A percentile compares a stretch with the other conserved stretches of the same genome.
These are phyloP conservation scores for Podaxis sp. DNA, from an alignment of 768 basidiomycete species.

Conservation along the genomic window DNA sequence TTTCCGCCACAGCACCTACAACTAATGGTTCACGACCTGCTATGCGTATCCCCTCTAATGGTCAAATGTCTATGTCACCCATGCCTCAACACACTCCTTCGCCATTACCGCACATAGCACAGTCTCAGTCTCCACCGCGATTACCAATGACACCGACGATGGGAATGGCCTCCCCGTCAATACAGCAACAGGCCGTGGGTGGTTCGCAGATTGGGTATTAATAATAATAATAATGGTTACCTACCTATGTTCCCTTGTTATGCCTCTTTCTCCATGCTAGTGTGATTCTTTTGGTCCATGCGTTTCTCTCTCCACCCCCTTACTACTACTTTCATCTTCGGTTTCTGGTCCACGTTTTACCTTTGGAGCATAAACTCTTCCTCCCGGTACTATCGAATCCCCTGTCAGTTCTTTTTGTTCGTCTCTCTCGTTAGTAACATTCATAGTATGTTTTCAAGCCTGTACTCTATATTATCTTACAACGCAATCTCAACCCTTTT, in stretches of 20 bases:
- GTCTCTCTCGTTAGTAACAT: background rate
- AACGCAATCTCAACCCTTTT: conserved; percentile 18
- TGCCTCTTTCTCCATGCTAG: background rate
- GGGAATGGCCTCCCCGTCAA: conserved; percentile 52
- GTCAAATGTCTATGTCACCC: conserved; percentile 51
- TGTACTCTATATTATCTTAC: conserved; percentile 17
- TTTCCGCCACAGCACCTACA: conserved; percentile 51
- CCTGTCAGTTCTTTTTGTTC: conserved; percentile 10
- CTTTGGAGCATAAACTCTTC: conserved; percentile 4
- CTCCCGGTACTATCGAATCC: background rate
- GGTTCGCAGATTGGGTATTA: conserved; percentile 55
- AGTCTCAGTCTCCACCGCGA: conserved; percentile 51
- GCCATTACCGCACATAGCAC: conserved; percentile 43
- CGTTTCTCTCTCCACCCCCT: background rate
- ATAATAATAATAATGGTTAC: conserved; percentile 6
- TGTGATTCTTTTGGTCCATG: background rate
- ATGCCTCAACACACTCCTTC: conserved; percentile 50
- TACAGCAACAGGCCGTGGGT: conserved; percentile 53
- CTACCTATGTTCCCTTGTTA: background rate
- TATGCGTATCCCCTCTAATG: conserved; percentile 37
- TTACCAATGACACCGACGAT: conserved; percentile 50
- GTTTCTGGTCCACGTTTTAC: background rate
- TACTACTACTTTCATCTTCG: conserved; percentile 11
- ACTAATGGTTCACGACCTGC: conserved; percentile 55
- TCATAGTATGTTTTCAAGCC: conserved; percentile 13